Conservation (phyloP, 2,329 filamentous ascomycete genomes). For the Harringtonia aguacate region DNA sequence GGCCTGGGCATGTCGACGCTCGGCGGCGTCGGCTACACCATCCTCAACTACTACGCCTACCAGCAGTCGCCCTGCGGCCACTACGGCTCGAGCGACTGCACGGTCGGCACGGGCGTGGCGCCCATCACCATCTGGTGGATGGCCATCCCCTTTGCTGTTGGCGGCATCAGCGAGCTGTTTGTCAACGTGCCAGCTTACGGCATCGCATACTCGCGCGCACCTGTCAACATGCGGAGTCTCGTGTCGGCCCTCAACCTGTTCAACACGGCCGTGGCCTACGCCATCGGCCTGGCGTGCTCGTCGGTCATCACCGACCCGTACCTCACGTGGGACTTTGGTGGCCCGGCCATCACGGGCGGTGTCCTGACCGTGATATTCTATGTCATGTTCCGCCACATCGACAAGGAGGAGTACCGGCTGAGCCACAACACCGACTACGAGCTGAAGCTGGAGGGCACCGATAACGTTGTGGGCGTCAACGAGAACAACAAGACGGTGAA, state of each 20-base stretch:
- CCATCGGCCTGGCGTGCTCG: conserved; percentile 51
- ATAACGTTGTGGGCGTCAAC: conserved; percentile 11
- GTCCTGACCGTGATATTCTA: conserved; percentile 33
- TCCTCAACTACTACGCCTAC: conserved; percentile 31
- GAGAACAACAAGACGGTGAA: conserved; percentile 16
- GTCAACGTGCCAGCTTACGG: conserved; percentile 40
- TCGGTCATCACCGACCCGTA: conserved; percentile 36
- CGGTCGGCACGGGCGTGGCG: conserved; percentile 23
- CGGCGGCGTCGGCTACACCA: conserved; percentile 29
- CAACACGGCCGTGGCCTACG: conserved; percentile 56
- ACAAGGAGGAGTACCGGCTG: conserved; percentile 32
- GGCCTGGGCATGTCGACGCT: conserved; percentile 38
- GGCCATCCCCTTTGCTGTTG: conserved; percentile 38
- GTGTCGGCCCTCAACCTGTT: conserved; percentile 60
- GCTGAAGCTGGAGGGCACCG: conserved; percentile 8
- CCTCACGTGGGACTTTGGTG: conserved; percentile 39
- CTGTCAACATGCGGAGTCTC: conserved; percentile 64
- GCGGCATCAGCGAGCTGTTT: conserved; percentile 41
- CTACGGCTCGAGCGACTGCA: conserved; percentile 25
- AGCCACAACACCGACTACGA: conserved; percentile 23
- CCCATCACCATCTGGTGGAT: conserved; percentile 46
- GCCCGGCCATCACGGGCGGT: conserved; percentile 32
- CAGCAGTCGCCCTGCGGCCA: conserved; percentile 29
- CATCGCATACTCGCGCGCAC: conserved; percentile 56
- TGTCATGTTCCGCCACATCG: conserved; percentile 34